Conservation (phyloP, 2,329 filamentous ascomycete genomes). For the Colletotrichum magnum region DNA sequence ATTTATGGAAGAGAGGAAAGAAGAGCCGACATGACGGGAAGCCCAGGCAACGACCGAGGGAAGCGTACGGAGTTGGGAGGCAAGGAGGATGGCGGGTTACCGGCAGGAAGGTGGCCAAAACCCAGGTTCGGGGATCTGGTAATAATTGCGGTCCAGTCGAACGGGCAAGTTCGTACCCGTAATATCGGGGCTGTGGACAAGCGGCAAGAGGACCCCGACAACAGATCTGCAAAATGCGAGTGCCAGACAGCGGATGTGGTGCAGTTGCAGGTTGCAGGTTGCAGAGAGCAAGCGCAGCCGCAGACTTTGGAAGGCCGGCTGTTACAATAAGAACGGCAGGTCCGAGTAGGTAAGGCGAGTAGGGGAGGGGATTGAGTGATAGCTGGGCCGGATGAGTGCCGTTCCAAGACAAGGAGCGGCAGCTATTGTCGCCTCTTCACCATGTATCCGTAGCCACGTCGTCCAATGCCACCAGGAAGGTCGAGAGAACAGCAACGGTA, state of each 20-base stretch:
- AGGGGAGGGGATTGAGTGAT: constrained; percentile 3
- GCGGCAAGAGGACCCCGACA: constrained; percentile 12
- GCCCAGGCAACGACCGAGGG: not conserved
- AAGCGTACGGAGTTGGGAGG: not conserved
- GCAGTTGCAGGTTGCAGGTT: constrained; percentile 1
- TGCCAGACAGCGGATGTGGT: not conserved
- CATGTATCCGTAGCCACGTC: constrained; percentile 14
- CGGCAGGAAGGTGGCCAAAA: constrained; percentile 34
- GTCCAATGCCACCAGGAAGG: constrained; percentile 7
- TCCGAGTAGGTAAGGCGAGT: constrained; percentile 2
- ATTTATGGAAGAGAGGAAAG: constrained; percentile 24
- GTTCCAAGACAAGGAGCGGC: constrained; percentile 16
- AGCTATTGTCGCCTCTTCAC: constrained; percentile 9
- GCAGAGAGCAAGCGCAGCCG: not conserved
- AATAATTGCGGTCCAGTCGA: constrained; percentile 9
- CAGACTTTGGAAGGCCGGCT: constrained; percentile 9
- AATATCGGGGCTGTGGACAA: constrained; percentile 18
- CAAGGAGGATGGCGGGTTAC: constrained; percentile 29
- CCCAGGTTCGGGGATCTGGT: constrained; percentile 19
- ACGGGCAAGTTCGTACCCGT: not conserved
- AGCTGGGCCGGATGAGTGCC: not conserved
- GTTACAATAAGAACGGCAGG: not conserved
- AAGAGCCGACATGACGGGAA: constrained; percentile 12
- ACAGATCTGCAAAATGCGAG: constrained; percentile 6
- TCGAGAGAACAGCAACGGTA: constrained; percentile 18